These are phyloP conservation scores for Xylaria sp. DNA, from an alignment of 2,329 filamentous ascomycete species.

Conservation along the genomic window DNA sequence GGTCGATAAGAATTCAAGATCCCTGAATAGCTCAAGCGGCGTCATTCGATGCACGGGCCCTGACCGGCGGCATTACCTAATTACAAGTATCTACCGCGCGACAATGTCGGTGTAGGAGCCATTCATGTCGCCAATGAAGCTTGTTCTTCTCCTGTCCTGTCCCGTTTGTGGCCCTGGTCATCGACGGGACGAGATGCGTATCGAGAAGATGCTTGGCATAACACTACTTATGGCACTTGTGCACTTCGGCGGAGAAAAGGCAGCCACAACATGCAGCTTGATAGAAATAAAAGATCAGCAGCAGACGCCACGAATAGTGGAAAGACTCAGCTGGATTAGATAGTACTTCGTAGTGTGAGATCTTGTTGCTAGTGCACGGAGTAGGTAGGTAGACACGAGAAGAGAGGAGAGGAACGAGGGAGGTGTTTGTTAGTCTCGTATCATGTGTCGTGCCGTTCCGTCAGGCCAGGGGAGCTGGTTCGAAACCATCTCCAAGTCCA, in stretches of 20 bases:
- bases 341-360: background rate
- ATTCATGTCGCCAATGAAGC: background rate
- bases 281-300: background rate
- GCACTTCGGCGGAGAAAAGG: slow-evolving; percentile 3
- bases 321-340: background rate
- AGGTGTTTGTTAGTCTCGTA: background rate
- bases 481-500: background rate
- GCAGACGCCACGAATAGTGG: background rate
- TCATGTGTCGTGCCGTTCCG: background rate
- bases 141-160: background rate
- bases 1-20: background rate
- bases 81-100: background rate
- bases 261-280: slow-evolving; percentile 12
- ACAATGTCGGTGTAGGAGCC: slow-evolving; percentile 19
- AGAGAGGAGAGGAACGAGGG: background rate
- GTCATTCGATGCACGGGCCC: slow-evolving; percentile 14
- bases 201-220: slow-evolving; percentile 7
- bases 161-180: background rate
- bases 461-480: background rate
- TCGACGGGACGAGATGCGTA: slow-evolving; percentile 1
- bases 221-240: background rate
- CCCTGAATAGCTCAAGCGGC: slow-evolving; percentile 13
- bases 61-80: slow-evolving; percentile 1
- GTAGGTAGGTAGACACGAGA: background rate
- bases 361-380: too few species aligned